Evolutionary conservation across 371 early-diverging fungal species (phyloP), one percentile per base, ranked within the genome.

Genomic region (Blakeslea trispora): DNA sequence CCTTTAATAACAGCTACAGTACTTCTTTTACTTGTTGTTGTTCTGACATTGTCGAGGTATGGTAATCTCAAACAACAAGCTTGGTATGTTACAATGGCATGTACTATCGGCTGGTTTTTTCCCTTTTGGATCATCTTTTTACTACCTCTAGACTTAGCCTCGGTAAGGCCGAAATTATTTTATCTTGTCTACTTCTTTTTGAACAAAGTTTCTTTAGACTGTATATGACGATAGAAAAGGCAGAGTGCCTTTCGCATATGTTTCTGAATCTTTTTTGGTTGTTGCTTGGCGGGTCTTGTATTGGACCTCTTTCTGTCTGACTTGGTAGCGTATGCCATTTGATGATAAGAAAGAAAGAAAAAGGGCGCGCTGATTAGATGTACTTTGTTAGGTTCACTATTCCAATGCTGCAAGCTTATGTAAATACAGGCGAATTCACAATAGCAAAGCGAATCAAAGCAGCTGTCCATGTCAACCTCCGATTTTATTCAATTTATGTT

Each of bases 51-150:
- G 49, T 77, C 82, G 56, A 84, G 85, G 64, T 95, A 89, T 73
- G 90, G 93, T 42, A 84, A 87, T 69, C 70, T 84, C 39, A 72
- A 60, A 44, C 71, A 66, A 28, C 85, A 86, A 41, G 76, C 86
- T 45, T 88, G 88, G 88, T 86, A 86, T 61, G 89, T 89, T 40
- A 84, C 84, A 46, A 55, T 75, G 37, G 78, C 82, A 19, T 77
- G 88, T 21, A 75, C 73, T 47, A 65, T 84, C 50, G 85, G 92
- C 31, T 96, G 93, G 93, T 89, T 89, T 63, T 86, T 93, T 53
- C 94, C 96, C 15, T 91, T 96, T 69, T 86, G 92, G 66, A 91
- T 95, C 57, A 83, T 95, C 14, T 77, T 93, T 48, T 81, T 97
- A 18, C 74, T 97, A 24, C 95, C 96, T 8, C 77, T 97, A 21